These are phyloP conservation scores for Nakazawaea sp. DNA, from an alignment of 805 yeast genomes.

Conservation along the genomic window DNA sequence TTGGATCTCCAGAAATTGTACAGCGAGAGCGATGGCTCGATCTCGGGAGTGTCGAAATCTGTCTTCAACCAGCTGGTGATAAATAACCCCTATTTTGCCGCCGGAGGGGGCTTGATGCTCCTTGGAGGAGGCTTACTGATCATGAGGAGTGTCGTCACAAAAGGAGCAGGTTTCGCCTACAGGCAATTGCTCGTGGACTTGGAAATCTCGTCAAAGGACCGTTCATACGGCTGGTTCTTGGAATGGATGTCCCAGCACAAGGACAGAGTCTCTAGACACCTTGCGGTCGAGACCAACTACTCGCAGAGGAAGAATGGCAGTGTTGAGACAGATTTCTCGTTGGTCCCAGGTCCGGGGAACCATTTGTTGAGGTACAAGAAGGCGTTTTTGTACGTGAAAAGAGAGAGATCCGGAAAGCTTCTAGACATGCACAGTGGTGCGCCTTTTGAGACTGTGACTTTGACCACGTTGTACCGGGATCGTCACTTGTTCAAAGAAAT, in stretches of 20 bases:
- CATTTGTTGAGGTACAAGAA: conserved; percentile 82
- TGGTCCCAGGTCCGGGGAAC: conserved; percentile 97
- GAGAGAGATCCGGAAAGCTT: conserved; percentile 87
- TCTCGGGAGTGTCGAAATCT: conserved; percentile 25
- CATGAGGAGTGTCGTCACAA: conserved; percentile 60
- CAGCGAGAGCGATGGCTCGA: conserved; percentile 29
- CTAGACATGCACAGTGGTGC: conserved; percentile 86
- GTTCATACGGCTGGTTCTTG: conserved; percentile 89
- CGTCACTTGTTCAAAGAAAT: conserved; percentile 56
- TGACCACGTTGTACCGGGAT: conserved; percentile 86
- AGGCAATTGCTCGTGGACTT: conserved; percentile 84
- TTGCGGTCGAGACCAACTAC: conserved; percentile 83
- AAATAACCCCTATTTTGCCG: conserved; percentile 92
- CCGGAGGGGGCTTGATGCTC: conserved; percentile 96
- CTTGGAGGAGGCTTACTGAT: conserved; percentile 86
- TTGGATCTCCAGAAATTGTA: conserved; percentile 26
- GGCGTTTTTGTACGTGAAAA: conserved; percentile 79
- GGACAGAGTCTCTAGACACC: conserved; percentile 68
- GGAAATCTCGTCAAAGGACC: conserved; percentile 90
- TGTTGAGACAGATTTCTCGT: conserved; percentile 75
- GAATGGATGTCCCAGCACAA: conserved; percentile 93
- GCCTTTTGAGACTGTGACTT: conserved; percentile 93
- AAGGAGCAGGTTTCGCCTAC: conserved; percentile 62
- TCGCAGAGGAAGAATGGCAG: conserved; percentile 91
- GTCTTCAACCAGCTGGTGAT: conserved; percentile 49